Evolutionary conservation across 495 filamentous ascomycete genomes (phyloP), one percentile per base, ranked within the genome.

Genomic region (Lophium mytilinum): DNA sequence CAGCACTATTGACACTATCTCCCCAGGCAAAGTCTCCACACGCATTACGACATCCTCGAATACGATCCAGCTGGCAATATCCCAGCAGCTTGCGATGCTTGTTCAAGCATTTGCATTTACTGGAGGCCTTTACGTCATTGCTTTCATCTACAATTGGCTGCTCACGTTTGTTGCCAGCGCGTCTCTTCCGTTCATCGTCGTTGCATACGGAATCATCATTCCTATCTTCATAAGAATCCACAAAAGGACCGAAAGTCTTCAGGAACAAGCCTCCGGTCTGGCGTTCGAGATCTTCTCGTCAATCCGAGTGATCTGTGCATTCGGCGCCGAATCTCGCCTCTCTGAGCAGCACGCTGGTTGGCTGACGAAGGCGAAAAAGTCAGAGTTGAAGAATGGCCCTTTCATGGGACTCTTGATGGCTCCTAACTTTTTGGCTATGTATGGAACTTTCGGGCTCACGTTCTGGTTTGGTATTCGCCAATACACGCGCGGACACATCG

Each of bases 251-350:
- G 75, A 84, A 60, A 71, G 78, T 56, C 73, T 77, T 4, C 80
- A 85, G 49, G 80, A 78, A 18, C 78, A 83, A 45, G 83, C 83
- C 0, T 80, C 81, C 0, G 78, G 78, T 17, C 70, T 83, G 10
- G 80, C 83, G 9, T 82, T 80, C 53, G 83, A 69, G 53, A 66
- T 69, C 9, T 69, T 69, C 56, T 57, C 57, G 9, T 69, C 67
- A 8, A 69, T 69, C 40, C 61, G 67, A 40, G 84, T 85, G 69
- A 72, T 86, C 39, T 75, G 78, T 24, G 84, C 83, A 9, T 85
- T 82, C 56, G 82, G 83, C 17, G 83, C 83, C 0, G 80, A 85
- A 59, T 60, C 61, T 12, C 79, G 76, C 52, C 76, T 84, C 63
- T 66, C 73, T 1, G 72, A 60, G 34, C 77, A 75, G 52, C 85